Evolutionary conservation across 768 basidiomycete species (phyloP).

Genomic region (Panaeolus cyanescens): DNA sequence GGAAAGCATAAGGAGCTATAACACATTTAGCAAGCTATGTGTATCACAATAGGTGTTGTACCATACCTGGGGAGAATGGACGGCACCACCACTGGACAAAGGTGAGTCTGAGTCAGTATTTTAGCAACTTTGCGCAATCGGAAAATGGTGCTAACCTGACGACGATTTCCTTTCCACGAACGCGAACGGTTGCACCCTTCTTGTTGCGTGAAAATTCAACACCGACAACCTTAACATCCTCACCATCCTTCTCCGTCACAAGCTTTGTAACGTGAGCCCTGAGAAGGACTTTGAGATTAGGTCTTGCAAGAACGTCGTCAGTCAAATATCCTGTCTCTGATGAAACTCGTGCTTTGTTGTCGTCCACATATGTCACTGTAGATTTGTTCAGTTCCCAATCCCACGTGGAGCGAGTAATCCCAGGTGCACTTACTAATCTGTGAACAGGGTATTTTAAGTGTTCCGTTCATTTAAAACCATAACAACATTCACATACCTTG

Average conservation of each 20-base stretch:
- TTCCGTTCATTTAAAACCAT: not conserved
- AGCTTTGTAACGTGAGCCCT: conserved; percentile 59
- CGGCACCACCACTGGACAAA: conserved; percentile 53
- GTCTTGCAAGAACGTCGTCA: conserved; percentile 58
- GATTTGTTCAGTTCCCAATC: not conserved
- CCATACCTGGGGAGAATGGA: conserved; percentile 62
- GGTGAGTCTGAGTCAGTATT: not conserved
- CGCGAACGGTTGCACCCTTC: conserved; percentile 33
- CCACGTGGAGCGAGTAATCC: not conserved
- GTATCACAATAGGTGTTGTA: too few species aligned
- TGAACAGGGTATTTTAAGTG: not conserved
- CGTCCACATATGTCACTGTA: conserved; percentile 68
- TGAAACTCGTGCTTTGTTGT: conserved; percentile 54
- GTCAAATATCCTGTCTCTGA: conserved; percentile 72
- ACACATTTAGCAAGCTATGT: not conserved
- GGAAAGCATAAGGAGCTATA: conserved; percentile 68
- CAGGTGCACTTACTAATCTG: conserved; percentile 5
- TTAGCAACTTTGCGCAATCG: not conserved
- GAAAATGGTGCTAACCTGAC: conserved; percentile 43
- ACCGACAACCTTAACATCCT: conserved; percentile 43
- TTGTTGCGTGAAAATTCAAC: conserved; percentile 48
- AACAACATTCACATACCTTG: conserved; percentile 43
- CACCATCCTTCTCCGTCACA: conserved; percentile 43
- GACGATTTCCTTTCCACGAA: conserved; percentile 55
- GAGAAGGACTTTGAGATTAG: conserved; percentile 64